phyloP scores from a whole-genome alignment of 805 yeast genomes.

The Candida nemodendra region DNA sequence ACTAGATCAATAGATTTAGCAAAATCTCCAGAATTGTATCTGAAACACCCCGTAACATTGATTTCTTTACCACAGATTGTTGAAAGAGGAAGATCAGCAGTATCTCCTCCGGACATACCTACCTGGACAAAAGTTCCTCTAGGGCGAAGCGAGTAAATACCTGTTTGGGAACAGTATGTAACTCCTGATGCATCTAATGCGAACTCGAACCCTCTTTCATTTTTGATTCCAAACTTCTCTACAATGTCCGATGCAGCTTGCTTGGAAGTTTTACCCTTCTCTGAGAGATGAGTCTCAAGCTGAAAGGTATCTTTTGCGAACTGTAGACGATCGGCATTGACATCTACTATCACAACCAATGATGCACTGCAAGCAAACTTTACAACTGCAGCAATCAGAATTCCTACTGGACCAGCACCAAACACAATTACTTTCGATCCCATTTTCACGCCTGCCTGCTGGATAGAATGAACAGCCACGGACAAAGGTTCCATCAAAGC shows the following conservation, averaged over 20 bases:
- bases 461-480: constrained; percentile 61
- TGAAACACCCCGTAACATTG: constrained; percentile 9
- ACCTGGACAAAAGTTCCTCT: constrained; percentile 27
- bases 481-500: constrained; percentile 59
- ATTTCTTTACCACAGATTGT: constrained; percentile 12
- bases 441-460: constrained; percentile 39
- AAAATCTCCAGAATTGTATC: constrained; percentile 11
- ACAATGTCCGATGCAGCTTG: constrained; percentile 20
- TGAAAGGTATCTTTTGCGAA: constrained; percentile 26
- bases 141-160: constrained; percentile 19
- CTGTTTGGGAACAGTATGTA: constrained; percentile 15
- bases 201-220: constrained; percentile 9
- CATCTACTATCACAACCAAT: constrained; percentile 11
- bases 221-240: constrained; percentile 7
- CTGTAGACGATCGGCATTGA: constrained; percentile 24
- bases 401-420: constrained; percentile 65
- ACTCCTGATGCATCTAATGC: constrained; percentile 16
- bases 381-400: constrained; percentile 27
- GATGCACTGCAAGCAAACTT: constrained; percentile 11
- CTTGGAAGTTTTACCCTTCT: constrained; percentile 18
- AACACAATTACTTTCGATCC: constrained; percentile 43
- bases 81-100: constrained; percentile 10
- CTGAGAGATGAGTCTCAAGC: constrained; percentile 12
- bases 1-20: constrained; percentile 9
- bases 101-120: constrained; percentile 23